phyloP scores from a whole-genome alignment of 2,329 filamentous ascomycete species.

The Falciphora oryzae region DNA sequence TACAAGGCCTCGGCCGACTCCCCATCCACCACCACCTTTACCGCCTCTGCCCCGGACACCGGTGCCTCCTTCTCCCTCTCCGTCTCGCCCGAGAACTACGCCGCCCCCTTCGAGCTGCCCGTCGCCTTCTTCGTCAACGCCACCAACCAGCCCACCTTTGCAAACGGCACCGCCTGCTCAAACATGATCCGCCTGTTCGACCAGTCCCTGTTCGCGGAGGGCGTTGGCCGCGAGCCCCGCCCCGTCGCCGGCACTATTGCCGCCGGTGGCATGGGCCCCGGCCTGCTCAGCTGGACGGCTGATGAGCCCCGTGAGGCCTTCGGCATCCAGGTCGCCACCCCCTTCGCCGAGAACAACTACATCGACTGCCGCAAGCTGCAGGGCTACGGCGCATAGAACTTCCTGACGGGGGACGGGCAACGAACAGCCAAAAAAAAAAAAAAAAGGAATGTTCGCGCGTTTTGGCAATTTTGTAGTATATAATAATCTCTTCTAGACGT shows the following conservation, averaged over 20 bases:
- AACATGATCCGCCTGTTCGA: slow-evolving; percentile 30
- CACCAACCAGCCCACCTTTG: slow-evolving; percentile 52
- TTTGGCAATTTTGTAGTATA: background rate
- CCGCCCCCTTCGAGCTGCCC: slow-evolving; percentile 17
- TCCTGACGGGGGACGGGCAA: too few species aligned
- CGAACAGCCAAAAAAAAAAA: background rate
- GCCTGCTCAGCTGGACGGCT: slow-evolving; percentile 13
- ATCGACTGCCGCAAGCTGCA: slow-evolving; percentile 23
- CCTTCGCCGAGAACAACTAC: slow-evolving; percentile 28
- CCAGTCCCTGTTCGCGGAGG: slow-evolving; percentile 21
- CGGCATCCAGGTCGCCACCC: slow-evolving; percentile 26
- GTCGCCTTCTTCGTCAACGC: slow-evolving; percentile 41
- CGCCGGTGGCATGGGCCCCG: slow-evolving; percentile 19
- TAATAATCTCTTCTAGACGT: background rate
- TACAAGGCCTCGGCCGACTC: slow-evolving; percentile 28
- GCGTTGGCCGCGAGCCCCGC: slow-evolving; percentile 17
- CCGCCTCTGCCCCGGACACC: slow-evolving; percentile 24
- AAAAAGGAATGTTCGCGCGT: background rate
- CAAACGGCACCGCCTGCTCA: slow-evolving; percentile 36
- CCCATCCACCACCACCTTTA: slow-evolving; percentile 15
- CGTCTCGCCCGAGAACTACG: slow-evolving; percentile 24
- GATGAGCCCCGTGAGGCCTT: slow-evolving; percentile 16
- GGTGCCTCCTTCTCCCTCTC: slow-evolving; percentile 31
- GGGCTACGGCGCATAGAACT: slow-evolving; percentile 20
- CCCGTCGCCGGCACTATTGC: slow-evolving; percentile 20